Percentiles rank a stretch among this genome's conserved stretches.
These are phyloP conservation scores for Penicillium sp. DNA, from an alignment of 2,329 filamentous ascomycete genomes.

Conservation along the genomic window DNA sequence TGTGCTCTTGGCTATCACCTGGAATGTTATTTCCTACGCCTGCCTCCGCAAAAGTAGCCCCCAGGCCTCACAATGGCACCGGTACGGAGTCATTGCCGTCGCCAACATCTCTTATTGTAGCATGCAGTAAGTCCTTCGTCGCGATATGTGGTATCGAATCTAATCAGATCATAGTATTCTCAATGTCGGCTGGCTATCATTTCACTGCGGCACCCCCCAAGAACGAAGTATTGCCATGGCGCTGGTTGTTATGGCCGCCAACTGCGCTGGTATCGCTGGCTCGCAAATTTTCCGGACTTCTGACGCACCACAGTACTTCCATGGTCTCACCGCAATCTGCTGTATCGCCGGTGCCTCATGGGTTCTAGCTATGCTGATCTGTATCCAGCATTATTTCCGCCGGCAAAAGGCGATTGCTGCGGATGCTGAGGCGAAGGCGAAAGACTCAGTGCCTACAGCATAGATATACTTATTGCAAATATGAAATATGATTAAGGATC, in stretches of 20 bases:
- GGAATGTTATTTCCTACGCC: constrained; percentile 41
- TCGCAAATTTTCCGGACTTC: constrained; percentile 56
- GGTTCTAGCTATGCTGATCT: constrained; percentile 18
- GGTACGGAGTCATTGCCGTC: constrained; percentile 30
- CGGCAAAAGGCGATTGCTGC: constrained; percentile 17
- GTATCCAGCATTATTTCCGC: constrained; percentile 25
- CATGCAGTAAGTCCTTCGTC: constrained; percentile 34
- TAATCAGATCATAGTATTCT: constrained; percentile 35
- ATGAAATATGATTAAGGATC: too few relatives aligned
- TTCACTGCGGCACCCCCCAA: constrained; percentile 56
- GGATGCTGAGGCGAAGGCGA: neutral
- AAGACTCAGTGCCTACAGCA: neutral
- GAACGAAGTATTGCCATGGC: constrained; percentile 61
- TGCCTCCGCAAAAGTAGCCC: constrained; percentile 32
- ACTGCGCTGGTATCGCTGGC: constrained; percentile 61
- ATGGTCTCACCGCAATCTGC: constrained; percentile 29
- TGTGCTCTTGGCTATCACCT: constrained; percentile 36
- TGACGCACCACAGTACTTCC: constrained; percentile 25
- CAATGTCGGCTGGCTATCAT: constrained; percentile 61
- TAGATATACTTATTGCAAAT: too few relatives aligned
- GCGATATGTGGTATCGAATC: neutral
- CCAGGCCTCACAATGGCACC: constrained; percentile 28
- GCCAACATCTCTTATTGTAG: constrained; percentile 35
- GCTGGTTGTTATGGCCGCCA: constrained; percentile 60
- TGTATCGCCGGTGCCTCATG: constrained; percentile 28